Evolutionary conservation across 176 grass and related monocot species (phyloP), one percentile per base, ranked within the genome.

Genomic region (Areca catechu): DNA sequence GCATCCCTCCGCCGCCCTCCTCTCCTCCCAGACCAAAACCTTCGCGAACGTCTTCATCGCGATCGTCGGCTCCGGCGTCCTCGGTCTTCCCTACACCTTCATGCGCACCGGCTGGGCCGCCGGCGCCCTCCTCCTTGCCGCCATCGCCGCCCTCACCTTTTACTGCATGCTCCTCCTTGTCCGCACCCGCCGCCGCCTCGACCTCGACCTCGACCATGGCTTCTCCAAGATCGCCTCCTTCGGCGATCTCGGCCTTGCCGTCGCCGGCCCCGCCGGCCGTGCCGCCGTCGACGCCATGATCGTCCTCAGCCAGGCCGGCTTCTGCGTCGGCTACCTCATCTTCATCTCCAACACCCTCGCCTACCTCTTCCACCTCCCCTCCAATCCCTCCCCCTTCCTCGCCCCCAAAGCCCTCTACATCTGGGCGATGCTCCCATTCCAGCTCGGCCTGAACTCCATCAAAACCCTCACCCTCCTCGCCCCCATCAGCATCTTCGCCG

Each of bases 21-120:
- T 89, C 19, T 98, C 93, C 28, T 98, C 93, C 58, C 93, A 85
- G 69, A 76, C 93, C 56, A 98, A 92, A 77, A 98, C 93, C 48
- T 92, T 98, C 72, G 87, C 87, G 2, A 98, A 98, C 77, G 87
- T 98, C 7, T 98, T 98, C 81, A 85, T 92, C 69, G 78, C 93
- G 4, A 86, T 92, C 64, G 93, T 98, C 15, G 93, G 93, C 0
- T 83, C 93, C 20, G 87, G 93, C 23, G 93, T 98, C 37, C 86
- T 98, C 9, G 87, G 93, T 12, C 84, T 98, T 19, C 93, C 93
- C 53, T 98, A 98, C 86, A 88, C 93, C 72, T 98, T 98, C 81
- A 88, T 85, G 72, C 84, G 81, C 50, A 98, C 84, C 20, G 93
- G 93, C 0, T 98, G 93, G 93, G 81, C 63, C 3, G 78, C 87